These are phyloP conservation scores for Elasticomyces elasticus DNA, from an alignment of 495 filamentous ascomycete species.

Conservation along the genomic window DNA sequence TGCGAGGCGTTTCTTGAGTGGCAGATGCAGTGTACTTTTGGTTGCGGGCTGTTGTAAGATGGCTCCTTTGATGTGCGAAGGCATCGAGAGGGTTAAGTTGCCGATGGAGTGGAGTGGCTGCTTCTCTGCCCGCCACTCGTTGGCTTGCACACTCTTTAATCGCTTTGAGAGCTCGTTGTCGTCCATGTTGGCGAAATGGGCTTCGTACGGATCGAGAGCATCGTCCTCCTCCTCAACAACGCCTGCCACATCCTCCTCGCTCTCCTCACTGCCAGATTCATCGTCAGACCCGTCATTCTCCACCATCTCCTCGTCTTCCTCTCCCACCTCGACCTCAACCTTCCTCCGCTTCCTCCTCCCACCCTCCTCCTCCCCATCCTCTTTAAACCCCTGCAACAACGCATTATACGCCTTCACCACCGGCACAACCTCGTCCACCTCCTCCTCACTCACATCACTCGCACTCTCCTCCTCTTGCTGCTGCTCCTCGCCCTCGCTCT, in stretches of 20 bases:
- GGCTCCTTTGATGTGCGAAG: background rate
- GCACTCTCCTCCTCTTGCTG: constrained; percentile 14
- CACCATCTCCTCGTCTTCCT: constrained; percentile 27
- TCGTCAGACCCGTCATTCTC: constrained; percentile 28
- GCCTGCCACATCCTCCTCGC: constrained; percentile 30
- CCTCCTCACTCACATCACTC: constrained; percentile 21
- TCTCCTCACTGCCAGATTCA: constrained; percentile 21
- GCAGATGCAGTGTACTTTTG: constrained; percentile 35
- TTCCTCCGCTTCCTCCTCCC: constrained; percentile 52
- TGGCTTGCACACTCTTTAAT: constrained; percentile 43
- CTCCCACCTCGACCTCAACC: constrained; percentile 49
- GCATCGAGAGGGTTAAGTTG: constrained; percentile 1
- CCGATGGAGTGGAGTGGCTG: constrained; percentile 4
- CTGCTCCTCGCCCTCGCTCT: background rate
- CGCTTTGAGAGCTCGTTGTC: constrained; percentile 44
- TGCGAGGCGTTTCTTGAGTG: constrained; percentile 51
- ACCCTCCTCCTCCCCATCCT: constrained; percentile 44
- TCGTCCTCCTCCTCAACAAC: constrained; percentile 45
- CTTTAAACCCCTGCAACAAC: constrained; percentile 36
- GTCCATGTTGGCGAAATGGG: constrained; percentile 60
- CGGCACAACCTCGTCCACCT: constrained; percentile 20
- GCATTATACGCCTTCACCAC: constrained; percentile 31
- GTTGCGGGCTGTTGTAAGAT: constrained; percentile 1
- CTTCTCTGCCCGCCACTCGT: constrained; percentile 51
- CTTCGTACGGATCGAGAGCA: constrained; percentile 63